Evolutionary conservation across 176 grass and related monocot species (phyloP).

Genomic region (Ensete ventricosum): DNA sequence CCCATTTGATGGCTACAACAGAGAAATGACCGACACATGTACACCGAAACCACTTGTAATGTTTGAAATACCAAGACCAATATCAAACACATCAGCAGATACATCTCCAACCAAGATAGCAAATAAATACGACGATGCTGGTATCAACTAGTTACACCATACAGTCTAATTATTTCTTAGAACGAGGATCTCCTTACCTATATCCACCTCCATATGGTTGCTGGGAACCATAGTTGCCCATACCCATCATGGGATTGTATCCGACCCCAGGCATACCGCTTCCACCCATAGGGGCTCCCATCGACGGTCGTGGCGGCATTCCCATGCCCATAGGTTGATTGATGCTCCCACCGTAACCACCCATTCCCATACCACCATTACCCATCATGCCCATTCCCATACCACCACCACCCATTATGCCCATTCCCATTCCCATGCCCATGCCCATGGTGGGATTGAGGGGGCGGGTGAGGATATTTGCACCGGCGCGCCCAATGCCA

Average conservation of each 20-base stretch:
- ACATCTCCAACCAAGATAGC: not conserved
- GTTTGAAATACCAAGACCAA: not conserved
- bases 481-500: conserved; percentile 53
- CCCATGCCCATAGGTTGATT: conserved; percentile 27
- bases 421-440: conserved; percentile 39
- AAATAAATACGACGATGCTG: not conserved
- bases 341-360: not conserved
- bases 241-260: conserved; percentile 69
- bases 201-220: conserved; percentile 69
- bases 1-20: too few species aligned
- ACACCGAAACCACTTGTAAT: conserved; percentile 31
- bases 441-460: conserved; percentile 44
- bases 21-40: not conserved
- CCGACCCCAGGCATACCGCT: conserved; percentile 37
- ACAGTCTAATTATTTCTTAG: not conserved
- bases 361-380: conserved; percentile 35
- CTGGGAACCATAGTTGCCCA: conserved; percentile 50
- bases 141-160: conserved; percentile 1
- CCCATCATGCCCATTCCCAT: conserved; percentile 26
- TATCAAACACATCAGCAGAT: not conserved
- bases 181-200: conserved; percentile 39
- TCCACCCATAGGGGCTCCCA: conserved; percentile 51
- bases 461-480: conserved; percentile 32
- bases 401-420: conserved; percentile 9
- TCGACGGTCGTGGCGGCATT: conserved; percentile 56